These are phyloP conservation scores for Tetrahymena borealis DNA, from an alignment of 73 alveolate genomes.

Conservation along the genomic window DNA sequence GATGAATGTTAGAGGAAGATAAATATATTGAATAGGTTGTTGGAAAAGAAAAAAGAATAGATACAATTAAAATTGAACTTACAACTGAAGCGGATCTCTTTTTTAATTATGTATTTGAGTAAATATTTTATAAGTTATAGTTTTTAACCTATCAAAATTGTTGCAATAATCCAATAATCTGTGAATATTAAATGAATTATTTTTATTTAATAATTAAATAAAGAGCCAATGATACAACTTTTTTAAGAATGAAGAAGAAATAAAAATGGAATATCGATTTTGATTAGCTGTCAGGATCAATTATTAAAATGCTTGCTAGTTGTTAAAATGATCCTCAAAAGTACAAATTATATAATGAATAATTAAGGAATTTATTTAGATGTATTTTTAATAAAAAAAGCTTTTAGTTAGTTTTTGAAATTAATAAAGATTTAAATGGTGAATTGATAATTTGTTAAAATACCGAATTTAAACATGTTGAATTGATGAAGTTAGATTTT, in stretches of 20 bases:
- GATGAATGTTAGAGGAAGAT: too few species aligned
- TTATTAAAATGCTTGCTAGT: neutral
- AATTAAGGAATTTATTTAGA: neutral
- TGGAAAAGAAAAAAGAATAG: neutral
- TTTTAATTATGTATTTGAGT: neutral
- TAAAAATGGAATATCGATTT: neutral
- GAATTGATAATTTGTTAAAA: neutral
- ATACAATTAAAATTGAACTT: neutral
- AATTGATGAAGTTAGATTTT: neutral
- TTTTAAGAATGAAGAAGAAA: neutral
- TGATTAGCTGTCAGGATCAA: neutral
- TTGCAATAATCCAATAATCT: too few species aligned
- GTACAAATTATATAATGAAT: neutral
- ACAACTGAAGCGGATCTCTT: constrained; percentile 1
- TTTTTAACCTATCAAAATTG: too few species aligned
- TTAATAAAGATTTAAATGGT: neutral
- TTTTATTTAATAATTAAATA: neutral
- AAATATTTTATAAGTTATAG: too few species aligned
- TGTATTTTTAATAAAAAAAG: neutral
- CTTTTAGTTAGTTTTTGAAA: neutral
- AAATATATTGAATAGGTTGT: neutral
- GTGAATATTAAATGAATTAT: too few species aligned
- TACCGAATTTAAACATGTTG: neutral
- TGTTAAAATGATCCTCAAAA: neutral
- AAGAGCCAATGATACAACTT: neutral